phyloP scores from a whole-genome alignment of 2,329 filamentous ascomycete genomes.

The Ophiostoma ips region DNA sequence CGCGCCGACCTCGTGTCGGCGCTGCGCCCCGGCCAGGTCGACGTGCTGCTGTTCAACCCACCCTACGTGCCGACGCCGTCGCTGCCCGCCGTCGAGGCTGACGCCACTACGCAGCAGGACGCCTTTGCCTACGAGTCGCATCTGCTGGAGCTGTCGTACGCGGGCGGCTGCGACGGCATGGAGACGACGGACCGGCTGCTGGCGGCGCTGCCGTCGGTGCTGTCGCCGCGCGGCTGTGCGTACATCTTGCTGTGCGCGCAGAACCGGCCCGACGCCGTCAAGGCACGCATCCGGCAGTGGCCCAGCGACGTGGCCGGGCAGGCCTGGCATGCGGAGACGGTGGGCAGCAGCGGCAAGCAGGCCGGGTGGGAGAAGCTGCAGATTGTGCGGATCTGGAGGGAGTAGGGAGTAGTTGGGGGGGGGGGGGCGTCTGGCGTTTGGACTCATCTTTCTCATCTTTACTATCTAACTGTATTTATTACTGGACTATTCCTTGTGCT shows the following conservation, averaged over 20 bases:
- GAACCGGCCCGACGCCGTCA: conserved; percentile 55
- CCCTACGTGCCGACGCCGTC: conserved; percentile 84
- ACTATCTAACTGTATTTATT: too few relatives aligned
- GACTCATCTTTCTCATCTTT: too few relatives aligned
- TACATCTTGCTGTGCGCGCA: conserved; percentile 85
- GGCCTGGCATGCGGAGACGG: conserved; percentile 62
- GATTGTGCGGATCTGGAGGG: conserved; percentile 73
- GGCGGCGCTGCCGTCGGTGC: conserved; percentile 46
- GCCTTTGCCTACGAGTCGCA: conserved; percentile 69
- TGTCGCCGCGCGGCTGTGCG: conserved; percentile 59
- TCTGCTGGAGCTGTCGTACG: conserved; percentile 74
- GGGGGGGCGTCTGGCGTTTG: too few relatives aligned
- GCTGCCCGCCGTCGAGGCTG: conserved; percentile 39
- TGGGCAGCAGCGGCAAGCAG: conserved; percentile 70
- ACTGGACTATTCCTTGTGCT: too few relatives aligned
- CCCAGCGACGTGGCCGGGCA: conserved; percentile 9
- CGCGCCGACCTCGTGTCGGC: conserved; percentile 56
- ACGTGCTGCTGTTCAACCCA: conserved; percentile 90
- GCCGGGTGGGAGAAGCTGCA: conserved; percentile 92
- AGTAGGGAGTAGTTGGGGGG: conserved; percentile 12
- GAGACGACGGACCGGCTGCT: conserved; percentile 76
- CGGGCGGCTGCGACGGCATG: conserved; percentile 84
- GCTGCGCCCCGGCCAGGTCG: conserved; percentile 46
- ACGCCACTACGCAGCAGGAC: neutral
- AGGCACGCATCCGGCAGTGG: conserved; percentile 17